Evolutionary conservation across 2,329 filamentous ascomycete genomes (phyloP).

Genomic region (Aspergillus pseudonomiae): DNA sequence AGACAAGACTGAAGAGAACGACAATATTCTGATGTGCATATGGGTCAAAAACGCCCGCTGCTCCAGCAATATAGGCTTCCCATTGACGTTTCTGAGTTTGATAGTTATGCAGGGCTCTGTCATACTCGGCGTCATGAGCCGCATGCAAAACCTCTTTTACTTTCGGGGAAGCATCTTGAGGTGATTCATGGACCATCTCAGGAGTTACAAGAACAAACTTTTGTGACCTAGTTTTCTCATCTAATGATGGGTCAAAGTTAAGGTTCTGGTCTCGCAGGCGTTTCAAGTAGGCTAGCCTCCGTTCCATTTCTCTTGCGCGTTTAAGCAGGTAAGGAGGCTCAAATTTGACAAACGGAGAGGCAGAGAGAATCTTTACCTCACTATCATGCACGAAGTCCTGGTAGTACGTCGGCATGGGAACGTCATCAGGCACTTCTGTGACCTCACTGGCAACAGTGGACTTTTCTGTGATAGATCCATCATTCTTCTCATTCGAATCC

Average conservation of each 20-base stretch:
- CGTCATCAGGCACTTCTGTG: slow-evolving; percentile 70
- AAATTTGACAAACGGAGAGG: slow-evolving; percentile 95
- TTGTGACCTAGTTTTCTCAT: slow-evolving; percentile 66
- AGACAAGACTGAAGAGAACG: slow-evolving; percentile 90
- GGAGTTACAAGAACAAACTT: slow-evolving; percentile 90
- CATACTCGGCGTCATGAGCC: slow-evolving; percentile 94
- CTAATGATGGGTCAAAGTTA: slow-evolving; percentile 47
- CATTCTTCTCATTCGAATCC: slow-evolving; percentile 21
- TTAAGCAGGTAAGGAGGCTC: slow-evolving; percentile 91
- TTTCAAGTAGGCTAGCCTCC: slow-evolving; percentile 78
- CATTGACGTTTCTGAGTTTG: slow-evolving; percentile 92
- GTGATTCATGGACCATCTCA: slow-evolving; percentile 88
- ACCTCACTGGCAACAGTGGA: slow-evolving; percentile 22
- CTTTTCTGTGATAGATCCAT: slow-evolving; percentile 20
- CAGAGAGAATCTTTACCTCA: slow-evolving; percentile 88
- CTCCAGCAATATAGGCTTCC: slow-evolving; percentile 91
- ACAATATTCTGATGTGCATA: slow-evolving; percentile 96
- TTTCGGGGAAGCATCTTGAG: slow-evolving; percentile 77
- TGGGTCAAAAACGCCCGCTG: slow-evolving; percentile 87
- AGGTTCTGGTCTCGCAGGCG: slow-evolving; percentile 73
- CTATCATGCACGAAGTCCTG: slow-evolving; percentile 94
- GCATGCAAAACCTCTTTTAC: slow-evolving; percentile 93
- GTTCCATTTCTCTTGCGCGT: slow-evolving; percentile 87
- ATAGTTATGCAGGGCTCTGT: slow-evolving; percentile 91
- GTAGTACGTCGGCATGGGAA: slow-evolving; percentile 88